Percentiles rank a stretch among this genome's conserved stretches.
Conservation (phyloP, 2,329 filamentous ascomycete genomes). For the Phaeosphaeriaceae sp. region DNA sequence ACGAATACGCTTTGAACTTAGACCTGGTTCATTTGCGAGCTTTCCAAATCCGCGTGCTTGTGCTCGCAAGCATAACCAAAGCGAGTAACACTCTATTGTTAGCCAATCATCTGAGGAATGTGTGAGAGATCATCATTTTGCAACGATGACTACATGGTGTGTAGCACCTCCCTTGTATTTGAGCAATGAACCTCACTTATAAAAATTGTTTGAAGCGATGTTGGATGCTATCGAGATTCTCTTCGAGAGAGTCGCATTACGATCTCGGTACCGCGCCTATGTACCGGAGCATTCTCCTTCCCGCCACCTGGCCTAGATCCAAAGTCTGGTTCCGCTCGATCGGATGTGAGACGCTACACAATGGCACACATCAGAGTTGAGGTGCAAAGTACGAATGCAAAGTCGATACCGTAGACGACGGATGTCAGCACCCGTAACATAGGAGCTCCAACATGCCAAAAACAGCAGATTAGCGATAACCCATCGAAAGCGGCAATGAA, state of each 20-base stretch:
- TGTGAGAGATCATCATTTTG: background rate
- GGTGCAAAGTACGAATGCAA: background rate
- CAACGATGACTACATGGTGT: background rate
- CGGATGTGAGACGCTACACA: background rate
- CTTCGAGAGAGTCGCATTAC: background rate
- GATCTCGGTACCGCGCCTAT: background rate
- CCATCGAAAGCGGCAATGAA: background rate
- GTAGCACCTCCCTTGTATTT: background rate
- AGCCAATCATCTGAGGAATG: background rate
- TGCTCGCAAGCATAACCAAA: background rate
- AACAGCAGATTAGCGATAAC: background rate
- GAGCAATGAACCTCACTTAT: background rate
- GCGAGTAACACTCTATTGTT: background rate
- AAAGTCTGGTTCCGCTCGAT: background rate
- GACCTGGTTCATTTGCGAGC: background rate
- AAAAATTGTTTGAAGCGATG: background rate
- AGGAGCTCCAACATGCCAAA: background rate
- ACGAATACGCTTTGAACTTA: background rate
- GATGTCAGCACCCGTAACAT: background rate
- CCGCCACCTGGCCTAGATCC: background rate
- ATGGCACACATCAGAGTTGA: background rate
- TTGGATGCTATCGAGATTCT: background rate
- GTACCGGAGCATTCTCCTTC: background rate
- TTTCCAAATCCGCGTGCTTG: background rate
- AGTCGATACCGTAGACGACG: background rate